Percentiles rank a stretch among this genome's conserved stretches.
Conservation (phyloP, 495 filamentous ascomycete species). For the Pyronema omphalodes region DNA sequence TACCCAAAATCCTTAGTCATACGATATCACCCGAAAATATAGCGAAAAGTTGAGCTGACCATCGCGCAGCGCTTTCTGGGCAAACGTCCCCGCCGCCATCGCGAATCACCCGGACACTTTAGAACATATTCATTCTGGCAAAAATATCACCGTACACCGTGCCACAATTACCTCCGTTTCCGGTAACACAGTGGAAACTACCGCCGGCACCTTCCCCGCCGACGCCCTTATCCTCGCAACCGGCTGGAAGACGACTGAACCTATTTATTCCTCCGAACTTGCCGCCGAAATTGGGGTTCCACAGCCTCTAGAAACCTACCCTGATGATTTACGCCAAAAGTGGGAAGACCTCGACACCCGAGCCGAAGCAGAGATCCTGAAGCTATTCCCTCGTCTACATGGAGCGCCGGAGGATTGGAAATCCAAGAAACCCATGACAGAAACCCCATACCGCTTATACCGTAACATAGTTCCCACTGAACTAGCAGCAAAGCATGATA, state of each 20-base stretch:
- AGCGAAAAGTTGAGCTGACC: no score
- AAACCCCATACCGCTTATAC: constrained; percentile 22
- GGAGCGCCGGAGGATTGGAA: neutral
- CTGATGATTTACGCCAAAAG: constrained; percentile 1
- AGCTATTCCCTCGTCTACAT: constrained; percentile 15
- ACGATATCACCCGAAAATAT: no score
- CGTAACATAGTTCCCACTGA: constrained; percentile 16
- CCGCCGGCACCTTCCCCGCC: neutral
- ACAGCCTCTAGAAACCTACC: neutral
- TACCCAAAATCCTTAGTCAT: no score
- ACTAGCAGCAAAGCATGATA: neutral
- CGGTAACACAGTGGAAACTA: constrained; percentile 1
- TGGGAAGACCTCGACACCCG: constrained; percentile 18
- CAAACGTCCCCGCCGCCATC: constrained; percentile 10
- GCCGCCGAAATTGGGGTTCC: constrained; percentile 5
- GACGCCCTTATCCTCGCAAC: constrained; percentile 13
- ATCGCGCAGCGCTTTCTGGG: constrained; percentile 8
- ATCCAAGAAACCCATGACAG: constrained; percentile 1
- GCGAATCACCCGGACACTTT: constrained; percentile 6
- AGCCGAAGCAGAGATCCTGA: constrained; percentile 9
- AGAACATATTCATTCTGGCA: neutral
- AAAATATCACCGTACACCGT: constrained; percentile 14
- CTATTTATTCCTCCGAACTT: constrained; percentile 3
- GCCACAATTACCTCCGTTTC: constrained; percentile 9
- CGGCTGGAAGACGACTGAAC: constrained; percentile 4